Conservation (phyloP, 139 green algal genomes). For the Gonium pectorale region DNA sequence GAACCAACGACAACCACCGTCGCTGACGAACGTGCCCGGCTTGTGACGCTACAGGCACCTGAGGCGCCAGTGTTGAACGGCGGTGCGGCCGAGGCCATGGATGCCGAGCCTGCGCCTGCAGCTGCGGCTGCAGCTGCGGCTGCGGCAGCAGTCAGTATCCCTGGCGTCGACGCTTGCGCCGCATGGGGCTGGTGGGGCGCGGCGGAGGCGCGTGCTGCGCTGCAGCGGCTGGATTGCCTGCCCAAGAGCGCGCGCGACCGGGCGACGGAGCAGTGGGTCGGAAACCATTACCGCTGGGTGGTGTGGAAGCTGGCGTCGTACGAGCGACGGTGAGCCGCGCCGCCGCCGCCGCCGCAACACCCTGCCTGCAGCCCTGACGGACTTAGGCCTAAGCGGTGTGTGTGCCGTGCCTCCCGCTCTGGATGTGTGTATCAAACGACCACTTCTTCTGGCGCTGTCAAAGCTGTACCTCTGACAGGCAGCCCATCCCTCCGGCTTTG, state of each 20-base stretch:
- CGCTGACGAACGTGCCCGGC: too few relatives aligned
- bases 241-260: neutral
- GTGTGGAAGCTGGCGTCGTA: constrained; percentile 83
- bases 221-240: constrained; percentile 13
- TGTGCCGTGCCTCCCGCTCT: too few relatives aligned
- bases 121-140: neutral
- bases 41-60: neutral
- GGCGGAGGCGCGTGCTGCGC: constrained; percentile 19
- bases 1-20: too few relatives aligned
- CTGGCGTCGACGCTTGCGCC: neutral
- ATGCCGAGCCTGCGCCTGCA: neutral
- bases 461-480: too few relatives aligned
- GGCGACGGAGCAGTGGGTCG: constrained; percentile 65
- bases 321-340: constrained; percentile 50
- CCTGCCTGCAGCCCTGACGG: too few relatives aligned
- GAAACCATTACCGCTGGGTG: constrained; percentile 77
- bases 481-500: too few relatives aligned
- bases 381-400: too few relatives aligned
- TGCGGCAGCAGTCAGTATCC: too few relatives aligned
- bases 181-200: constrained; percentile 27
- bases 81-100: neutral
- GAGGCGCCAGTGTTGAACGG: neutral
- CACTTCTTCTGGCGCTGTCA: too few relatives aligned
- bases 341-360: too few relatives aligned
- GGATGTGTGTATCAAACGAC: too few relatives aligned